Percentiles rank a stretch among this genome's conserved stretches.
Conservation (phyloP, 768 basidiomycete genomes). For the Psilocybe sp. region DNA sequence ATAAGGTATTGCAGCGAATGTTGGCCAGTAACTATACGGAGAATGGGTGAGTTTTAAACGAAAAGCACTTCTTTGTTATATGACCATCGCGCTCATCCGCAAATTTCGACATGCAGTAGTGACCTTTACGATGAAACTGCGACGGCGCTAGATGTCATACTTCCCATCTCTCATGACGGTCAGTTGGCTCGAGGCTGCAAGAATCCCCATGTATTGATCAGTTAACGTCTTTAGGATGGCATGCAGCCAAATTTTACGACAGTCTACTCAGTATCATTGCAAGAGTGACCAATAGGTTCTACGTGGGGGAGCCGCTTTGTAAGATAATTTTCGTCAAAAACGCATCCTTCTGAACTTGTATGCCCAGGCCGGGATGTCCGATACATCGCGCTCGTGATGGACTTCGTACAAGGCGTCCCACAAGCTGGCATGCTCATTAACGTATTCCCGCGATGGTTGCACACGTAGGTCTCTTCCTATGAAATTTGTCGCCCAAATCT, state of each 20-base stretch:
- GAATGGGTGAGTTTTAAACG: neutral
- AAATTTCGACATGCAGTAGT: neutral
- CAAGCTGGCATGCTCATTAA: slow-evolving; percentile 2
- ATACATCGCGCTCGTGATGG: slow-evolving; percentile 1
- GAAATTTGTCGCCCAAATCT: neutral
- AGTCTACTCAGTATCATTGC: neutral
- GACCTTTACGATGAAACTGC: slow-evolving; percentile 1
- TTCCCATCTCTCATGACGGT: neutral
- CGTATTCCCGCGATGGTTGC: neutral
- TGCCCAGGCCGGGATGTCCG: neutral
- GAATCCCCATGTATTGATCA: neutral
- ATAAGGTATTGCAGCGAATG: neutral
- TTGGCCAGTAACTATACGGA: neutral
- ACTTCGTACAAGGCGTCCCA: neutral
- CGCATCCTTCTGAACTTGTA: no score
- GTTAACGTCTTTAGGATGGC: neutral
- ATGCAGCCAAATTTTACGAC: neutral
- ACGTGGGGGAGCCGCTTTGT: slow-evolving; percentile 1
- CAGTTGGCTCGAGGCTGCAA: neutral
- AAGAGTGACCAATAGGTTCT: slow-evolving; percentile 1
- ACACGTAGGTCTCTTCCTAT: neutral
- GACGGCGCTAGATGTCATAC: neutral
- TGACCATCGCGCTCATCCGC: neutral
- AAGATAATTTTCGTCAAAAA: neutral
- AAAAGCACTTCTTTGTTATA: neutral